These are phyloP conservation scores for Periglandula ipomoeae DNA, from an alignment of 2,329 filamentous ascomycete species.

Conservation along the genomic window DNA sequence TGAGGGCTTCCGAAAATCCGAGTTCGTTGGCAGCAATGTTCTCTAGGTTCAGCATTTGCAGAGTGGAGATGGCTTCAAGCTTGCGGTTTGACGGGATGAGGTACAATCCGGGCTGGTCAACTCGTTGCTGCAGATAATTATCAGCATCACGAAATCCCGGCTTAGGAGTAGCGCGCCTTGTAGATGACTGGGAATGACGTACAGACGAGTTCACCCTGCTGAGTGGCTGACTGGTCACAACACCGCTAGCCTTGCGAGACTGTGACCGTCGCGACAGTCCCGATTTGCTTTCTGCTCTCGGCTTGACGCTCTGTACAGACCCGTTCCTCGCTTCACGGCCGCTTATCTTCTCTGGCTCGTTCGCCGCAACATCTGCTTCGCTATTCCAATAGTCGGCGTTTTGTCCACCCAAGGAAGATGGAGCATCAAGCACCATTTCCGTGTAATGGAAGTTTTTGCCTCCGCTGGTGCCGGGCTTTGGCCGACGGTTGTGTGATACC, in stretches of 20 bases:
- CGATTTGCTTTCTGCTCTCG: constrained; percentile 44
- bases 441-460: constrained; percentile 89
- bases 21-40: constrained; percentile 83
- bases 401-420: constrained; percentile 27
- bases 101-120: constrained; percentile 39
- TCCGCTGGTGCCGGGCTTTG: constrained; percentile 60
- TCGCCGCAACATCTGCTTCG: constrained; percentile 55
- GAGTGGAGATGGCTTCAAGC: constrained; percentile 55
- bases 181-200: constrained; percentile 24
- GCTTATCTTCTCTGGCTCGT: constrained; percentile 36
- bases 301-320: constrained; percentile 18
- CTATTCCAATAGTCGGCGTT: constrained; percentile 60
- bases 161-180: constrained; percentile 20
- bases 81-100: constrained; percentile 45
- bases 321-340: constrained; percentile 42
- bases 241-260: constrained; percentile 46
- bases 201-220: constrained; percentile 40
- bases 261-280: constrained; percentile 40
- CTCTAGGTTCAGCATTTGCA: constrained; percentile 88
- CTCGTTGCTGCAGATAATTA: constrained; percentile 25
- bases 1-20: constrained; percentile 78
- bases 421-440: constrained; percentile 77
- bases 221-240: constrained; percentile 28
- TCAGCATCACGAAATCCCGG: constrained; percentile 23
- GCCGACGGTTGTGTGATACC: constrained; percentile 73